Conservation (phyloP, 495 filamentous ascomycete species). For the Penicillium cinerascens region DNA sequence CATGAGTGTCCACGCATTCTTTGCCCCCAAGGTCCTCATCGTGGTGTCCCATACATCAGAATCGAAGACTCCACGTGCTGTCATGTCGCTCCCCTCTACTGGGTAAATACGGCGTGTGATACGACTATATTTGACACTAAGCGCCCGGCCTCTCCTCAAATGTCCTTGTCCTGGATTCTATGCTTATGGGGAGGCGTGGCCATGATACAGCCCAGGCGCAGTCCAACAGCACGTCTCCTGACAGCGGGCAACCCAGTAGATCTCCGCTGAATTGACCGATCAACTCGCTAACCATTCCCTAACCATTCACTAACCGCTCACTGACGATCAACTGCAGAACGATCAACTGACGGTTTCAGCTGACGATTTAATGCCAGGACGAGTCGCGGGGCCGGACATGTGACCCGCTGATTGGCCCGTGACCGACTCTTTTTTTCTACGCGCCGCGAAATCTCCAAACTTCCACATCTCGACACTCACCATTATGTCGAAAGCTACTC, state of each 20-base stretch:
- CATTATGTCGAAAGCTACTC: conserved; percentile 76
- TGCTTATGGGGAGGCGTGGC: too few species aligned
- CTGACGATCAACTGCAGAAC: neutral
- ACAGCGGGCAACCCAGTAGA: too few species aligned
- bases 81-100: too few species aligned
- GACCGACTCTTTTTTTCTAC: conserved; percentile 7
- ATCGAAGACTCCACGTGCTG: too few species aligned
- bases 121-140: too few species aligned
- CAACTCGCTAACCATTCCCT: neutral
- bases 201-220: too few species aligned
- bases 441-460: neutral
- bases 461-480: neutral
- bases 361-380: neutral
- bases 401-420: conserved; percentile 23
- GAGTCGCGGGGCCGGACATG: conserved; percentile 2
- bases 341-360: neutral
- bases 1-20: conserved; percentile 3
- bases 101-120: too few species aligned
- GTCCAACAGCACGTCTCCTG: too few species aligned
- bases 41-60: neutral
- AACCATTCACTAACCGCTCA: neutral
- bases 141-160: too few species aligned
- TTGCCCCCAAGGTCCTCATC: conserved; percentile 20
- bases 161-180: too few species aligned
- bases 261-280: neutral